Evolutionary conservation across 2,329 filamentous ascomycete species (phyloP), one percentile per base, ranked within the genome.

Genomic region (Aspergillus calidoustus): DNA sequence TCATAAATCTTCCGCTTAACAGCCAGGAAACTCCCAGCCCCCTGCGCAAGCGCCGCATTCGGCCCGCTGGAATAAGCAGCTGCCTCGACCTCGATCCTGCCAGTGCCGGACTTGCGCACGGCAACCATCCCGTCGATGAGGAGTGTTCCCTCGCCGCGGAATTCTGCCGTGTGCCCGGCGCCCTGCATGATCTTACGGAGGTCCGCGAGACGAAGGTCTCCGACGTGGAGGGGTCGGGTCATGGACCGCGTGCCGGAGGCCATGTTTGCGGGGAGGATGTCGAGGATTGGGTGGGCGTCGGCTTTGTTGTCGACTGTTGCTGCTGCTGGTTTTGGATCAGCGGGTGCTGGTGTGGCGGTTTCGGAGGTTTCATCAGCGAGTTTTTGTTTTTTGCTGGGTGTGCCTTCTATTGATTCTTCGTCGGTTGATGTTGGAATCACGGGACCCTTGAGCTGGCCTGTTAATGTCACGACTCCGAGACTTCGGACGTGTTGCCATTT

Each of bases 401-500:
- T 76, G 38, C 77, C 34, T 38, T 38, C 72, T 38, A 71, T 71
- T 4, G 73, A 67, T 1, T 77, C 72, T 9, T 79, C 77, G 41
- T 80, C 76, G 13, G 44, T 22, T 2, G 74, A 69, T 0, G 52
- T 8, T 6, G 52, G 30, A 30, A 59, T 54, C 23, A 79, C 73
- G 60, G 84, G 72, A 76, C 83, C 79, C 80, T 88, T 83, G 22
- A 91, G 76, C 48, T 85, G 83, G 9, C 93, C 95, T 2, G 92
- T 96, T 59, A 99, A 84, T n/a, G 94, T 96, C 17, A 97, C 94
- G 60, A 99, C 92, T 44, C 92, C 91, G 7, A 98, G 82, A 2
- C 91, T 93, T 59, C 92, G 89, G 25, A 98, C 93, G 61, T 92
- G 93, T 79, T 98, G 95, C 95, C 95, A 98, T 72, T 91, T 92